Conservation (phyloP, 2,329 filamentous ascomycete species). For the Colletotrichum sp. region DNA sequence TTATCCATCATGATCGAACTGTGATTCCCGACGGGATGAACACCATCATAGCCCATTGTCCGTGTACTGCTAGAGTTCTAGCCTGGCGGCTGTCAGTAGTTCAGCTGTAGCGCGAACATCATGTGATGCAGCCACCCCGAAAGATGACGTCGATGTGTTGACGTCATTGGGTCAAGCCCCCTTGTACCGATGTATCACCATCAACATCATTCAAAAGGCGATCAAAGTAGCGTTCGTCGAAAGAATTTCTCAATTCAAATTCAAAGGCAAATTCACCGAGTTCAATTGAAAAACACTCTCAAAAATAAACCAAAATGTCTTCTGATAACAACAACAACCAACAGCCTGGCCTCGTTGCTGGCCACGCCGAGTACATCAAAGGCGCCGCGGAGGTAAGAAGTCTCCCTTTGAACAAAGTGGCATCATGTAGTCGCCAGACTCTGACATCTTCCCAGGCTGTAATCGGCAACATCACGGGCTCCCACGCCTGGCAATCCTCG, state of each 20-base stretch:
- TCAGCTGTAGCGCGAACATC: neutral
- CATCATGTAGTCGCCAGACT: neutral
- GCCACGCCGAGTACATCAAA: conserved; percentile 73
- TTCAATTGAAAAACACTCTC: neutral
- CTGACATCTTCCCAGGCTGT: conserved; percentile 46
- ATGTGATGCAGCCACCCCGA: conserved; percentile 7
- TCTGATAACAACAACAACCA: conserved; percentile 27
- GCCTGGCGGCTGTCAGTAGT: neutral
- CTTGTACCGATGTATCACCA: neutral
- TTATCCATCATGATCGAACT: neutral
- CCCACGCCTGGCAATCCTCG: conserved; percentile 66
- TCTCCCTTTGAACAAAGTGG: neutral
- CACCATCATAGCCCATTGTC: neutral
- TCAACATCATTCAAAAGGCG: neutral
- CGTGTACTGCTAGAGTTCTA: neutral
- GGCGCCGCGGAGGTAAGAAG: conserved; percentile 64
- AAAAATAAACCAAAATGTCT: conserved; percentile 1
- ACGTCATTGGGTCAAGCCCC: conserved; percentile 1
- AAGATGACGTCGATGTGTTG: conserved; percentile 14
- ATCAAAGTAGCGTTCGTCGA: neutral
- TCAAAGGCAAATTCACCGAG: neutral
- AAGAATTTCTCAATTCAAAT: neutral
- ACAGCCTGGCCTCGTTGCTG: conserved; percentile 63
- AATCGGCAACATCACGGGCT: conserved; percentile 67
- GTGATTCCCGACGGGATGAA: neutral